Conservation (phyloP, 2,329 filamentous ascomycete genomes). For the Fusarium dimerum region DNA sequence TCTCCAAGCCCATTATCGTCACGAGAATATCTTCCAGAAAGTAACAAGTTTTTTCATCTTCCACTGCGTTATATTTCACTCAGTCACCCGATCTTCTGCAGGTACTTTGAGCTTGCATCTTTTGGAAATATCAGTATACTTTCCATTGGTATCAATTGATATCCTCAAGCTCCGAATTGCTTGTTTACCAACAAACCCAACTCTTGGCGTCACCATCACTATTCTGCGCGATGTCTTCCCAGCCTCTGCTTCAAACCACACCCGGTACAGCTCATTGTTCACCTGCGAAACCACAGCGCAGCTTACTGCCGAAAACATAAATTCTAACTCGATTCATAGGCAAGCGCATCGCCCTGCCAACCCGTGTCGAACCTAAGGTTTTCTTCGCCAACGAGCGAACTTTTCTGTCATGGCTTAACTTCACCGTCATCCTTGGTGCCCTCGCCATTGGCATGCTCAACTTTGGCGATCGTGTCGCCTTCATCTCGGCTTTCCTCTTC, state of each 20-base stretch:
- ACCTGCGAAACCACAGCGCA: background rate
- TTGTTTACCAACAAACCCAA: background rate
- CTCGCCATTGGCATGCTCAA: conserved; percentile 96
- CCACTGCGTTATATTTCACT: conserved; percentile 8
- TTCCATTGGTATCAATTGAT: conserved; percentile 5
- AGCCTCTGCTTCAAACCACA: conserved; percentile 92
- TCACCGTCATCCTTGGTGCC: conserved; percentile 96
- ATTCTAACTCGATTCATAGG: conserved; percentile 53
- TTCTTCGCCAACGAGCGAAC: conserved; percentile 99
- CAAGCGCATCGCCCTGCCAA: conserved; percentile 97
- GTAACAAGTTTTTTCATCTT: conserved; percentile 18
- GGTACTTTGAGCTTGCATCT: conserved; percentile 5
- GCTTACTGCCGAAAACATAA: background rate
- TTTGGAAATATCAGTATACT: background rate
- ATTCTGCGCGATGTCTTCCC: conserved; percentile 69
- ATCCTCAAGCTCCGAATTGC: background rate
- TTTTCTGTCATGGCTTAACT: conserved; percentile 99
- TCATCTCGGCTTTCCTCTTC: conserved; percentile 92
- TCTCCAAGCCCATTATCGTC: conserved; percentile 21
- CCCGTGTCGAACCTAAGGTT: conserved; percentile 97
- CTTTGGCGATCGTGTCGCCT: conserved; percentile 92
- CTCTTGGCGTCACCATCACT: background rate
- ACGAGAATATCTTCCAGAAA: conserved; percentile 8
- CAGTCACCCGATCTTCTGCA: background rate
- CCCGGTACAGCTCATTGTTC: conserved; percentile 63